Conservation (phyloP, 202 grass and related monocot species). For the Panicum hallii region DNA sequence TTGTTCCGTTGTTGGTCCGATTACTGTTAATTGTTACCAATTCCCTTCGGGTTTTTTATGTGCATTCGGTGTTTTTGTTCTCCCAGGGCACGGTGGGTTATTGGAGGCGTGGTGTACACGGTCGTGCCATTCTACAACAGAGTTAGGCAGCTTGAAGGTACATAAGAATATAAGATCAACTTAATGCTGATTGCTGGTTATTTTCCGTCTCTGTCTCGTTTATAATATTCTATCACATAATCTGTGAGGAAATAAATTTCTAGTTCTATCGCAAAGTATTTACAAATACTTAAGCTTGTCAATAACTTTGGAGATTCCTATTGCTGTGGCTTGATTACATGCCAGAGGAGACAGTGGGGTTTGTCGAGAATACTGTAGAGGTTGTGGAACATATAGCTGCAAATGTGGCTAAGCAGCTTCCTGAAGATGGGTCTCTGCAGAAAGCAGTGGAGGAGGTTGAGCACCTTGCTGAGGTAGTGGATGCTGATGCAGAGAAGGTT, state of each 20-base stretch:
- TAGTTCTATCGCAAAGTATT: neutral
- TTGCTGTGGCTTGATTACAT: neutral
- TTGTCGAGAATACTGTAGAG: slow-evolving; percentile 45
- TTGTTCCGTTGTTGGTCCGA: neutral
- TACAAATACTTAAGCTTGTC: neutral
- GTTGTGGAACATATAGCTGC: slow-evolving; percentile 66
- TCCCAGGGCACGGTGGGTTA: slow-evolving; percentile 47
- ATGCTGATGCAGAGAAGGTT: slow-evolving; percentile 66
- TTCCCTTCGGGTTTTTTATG: neutral
- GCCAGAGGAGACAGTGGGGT: slow-evolving; percentile 49
- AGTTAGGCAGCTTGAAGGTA: slow-evolving; percentile 54
- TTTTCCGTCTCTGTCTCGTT: neutral
- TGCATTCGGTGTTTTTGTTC: neutral
- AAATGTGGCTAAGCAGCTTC: slow-evolving; percentile 54
- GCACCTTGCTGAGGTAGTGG: slow-evolving; percentile 62
- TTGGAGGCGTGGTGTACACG: slow-evolving; percentile 50
- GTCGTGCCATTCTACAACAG: slow-evolving; percentile 65
- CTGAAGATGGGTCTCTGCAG: slow-evolving; percentile 53
- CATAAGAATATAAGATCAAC: neutral
- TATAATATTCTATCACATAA: neutral
- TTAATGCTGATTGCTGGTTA: neutral
- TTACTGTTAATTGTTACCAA: neutral
- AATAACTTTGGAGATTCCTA: slow-evolving; percentile 22
- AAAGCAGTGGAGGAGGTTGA: slow-evolving; percentile 53
- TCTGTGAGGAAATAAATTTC: neutral